Evolutionary conservation across 129 eudicot species (phyloP).

Genomic region (Ambrosia trifida): DNA sequence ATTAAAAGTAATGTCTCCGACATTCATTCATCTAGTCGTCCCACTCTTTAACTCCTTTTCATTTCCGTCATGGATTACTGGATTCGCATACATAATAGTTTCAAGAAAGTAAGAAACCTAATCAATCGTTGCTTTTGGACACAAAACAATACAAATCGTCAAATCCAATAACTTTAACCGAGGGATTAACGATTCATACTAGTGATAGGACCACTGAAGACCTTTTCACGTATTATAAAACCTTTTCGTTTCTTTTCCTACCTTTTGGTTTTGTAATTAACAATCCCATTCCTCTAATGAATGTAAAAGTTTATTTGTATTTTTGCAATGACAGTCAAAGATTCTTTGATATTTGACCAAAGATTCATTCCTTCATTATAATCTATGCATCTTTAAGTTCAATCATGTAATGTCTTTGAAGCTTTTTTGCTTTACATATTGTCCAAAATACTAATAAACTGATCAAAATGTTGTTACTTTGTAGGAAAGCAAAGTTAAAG

Average conservation of each 20-base stretch:
- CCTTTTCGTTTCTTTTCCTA: neutral
- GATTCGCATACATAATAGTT: constrained; percentile 19
- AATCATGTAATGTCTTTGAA: constrained; percentile 30
- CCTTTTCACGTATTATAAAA: constrained; percentile 6
- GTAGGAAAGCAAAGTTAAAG: constrained; percentile 27
- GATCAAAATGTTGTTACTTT: constrained; percentile 27
- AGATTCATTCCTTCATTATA: constrained; percentile 35
- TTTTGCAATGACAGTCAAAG: constrained; percentile 35
- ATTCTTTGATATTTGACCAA: constrained; percentile 36
- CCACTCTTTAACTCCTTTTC: constrained; percentile 14
- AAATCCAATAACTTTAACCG: too few relatives aligned
- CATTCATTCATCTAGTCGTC: constrained; percentile 8
- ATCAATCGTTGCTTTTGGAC: constrained; percentile 16
- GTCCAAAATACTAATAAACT: constrained; percentile 25
- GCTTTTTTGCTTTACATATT: constrained; percentile 37
- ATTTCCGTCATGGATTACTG: constrained; percentile 10
- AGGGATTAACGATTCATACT: too few relatives aligned
- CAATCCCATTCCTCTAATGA: constrained; percentile 11
- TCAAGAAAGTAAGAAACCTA: constrained; percentile 23
- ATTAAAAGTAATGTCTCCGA: constrained; percentile 5
- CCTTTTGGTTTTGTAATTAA: neutral
- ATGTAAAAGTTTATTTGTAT: constrained; percentile 26
- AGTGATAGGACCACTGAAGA: neutral
- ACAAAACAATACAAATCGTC: constrained; percentile 17
- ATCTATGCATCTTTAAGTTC: constrained; percentile 30